A percentile compares a stretch with the other conserved stretches of the same genome.
These are phyloP conservation scores for Solanum infundibuliforme DNA, from an alignment of 257 asterid species.

Conservation along the genomic window DNA sequence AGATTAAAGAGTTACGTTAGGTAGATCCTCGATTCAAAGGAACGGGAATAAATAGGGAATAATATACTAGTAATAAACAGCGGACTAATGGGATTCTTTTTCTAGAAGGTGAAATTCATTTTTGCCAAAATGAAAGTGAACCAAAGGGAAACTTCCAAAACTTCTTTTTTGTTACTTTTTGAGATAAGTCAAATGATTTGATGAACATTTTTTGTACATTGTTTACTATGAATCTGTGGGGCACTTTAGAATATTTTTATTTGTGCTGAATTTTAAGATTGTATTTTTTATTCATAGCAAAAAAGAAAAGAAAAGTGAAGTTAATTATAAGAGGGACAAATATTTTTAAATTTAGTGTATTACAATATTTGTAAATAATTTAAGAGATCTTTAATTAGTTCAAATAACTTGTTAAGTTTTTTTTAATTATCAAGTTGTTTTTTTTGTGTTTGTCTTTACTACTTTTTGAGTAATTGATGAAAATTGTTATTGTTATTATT, in stretches of 20 bases:
- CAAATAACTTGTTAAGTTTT: not conserved
- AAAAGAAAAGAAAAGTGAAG: not conserved
- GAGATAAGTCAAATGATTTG: not conserved
- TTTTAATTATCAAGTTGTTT: not conserved
- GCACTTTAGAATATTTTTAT: not conserved
- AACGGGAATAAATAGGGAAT: not conserved
- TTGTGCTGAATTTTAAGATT: not conserved
- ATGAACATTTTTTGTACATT: not conserved
- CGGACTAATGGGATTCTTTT: not conserved
- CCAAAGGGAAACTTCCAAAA: not conserved
- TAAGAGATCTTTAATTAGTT: not conserved
- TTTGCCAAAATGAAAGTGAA: not conserved
- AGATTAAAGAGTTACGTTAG: fast-evolving
- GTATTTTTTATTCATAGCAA: not conserved
- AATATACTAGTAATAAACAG: not conserved
- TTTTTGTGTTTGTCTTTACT: not conserved
- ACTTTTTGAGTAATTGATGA: not conserved
- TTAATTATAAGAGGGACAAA: not conserved
- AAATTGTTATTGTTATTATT: not conserved
- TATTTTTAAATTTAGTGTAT: not conserved
- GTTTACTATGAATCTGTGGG: not conserved
- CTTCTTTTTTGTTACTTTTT: not conserved
- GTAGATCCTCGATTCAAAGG: not conserved
- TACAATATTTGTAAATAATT: not conserved
- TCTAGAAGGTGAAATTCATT: not conserved